Conservation (phyloP, 2,329 filamentous ascomycete genomes). For the Fusarium sp. region DNA sequence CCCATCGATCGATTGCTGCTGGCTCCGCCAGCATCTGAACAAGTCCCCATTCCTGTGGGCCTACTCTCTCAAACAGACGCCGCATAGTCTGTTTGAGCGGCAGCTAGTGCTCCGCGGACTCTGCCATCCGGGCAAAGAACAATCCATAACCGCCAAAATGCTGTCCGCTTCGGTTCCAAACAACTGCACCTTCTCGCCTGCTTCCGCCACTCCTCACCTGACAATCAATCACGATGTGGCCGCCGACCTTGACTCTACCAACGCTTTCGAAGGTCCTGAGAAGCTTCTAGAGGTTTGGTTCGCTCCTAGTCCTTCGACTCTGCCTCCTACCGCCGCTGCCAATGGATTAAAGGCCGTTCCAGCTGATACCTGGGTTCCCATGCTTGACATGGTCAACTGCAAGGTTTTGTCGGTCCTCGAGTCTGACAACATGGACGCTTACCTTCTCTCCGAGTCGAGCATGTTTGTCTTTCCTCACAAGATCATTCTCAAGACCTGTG, state of each 20-base stretch:
- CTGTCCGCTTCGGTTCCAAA: conserved; percentile 83
- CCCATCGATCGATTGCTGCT: conserved; percentile 72
- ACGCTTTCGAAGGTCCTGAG: conserved; percentile 98
- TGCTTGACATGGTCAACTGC: conserved; percentile 98
- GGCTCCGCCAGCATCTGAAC: conserved; percentile 84
- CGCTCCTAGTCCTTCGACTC: conserved; percentile 78
- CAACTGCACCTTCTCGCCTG: conserved; percentile 85
- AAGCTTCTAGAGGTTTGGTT: conserved; percentile 99
- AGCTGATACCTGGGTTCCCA: conserved; percentile 89
- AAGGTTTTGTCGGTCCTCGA: conserved; percentile 95
- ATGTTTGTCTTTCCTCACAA: conserved; percentile 99
- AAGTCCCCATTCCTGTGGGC: conserved; percentile 80
- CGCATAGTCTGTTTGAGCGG: conserved; percentile 96
- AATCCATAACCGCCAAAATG: conserved; percentile 64
- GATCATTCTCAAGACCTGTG: conserved; percentile 97
- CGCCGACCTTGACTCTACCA: conserved; percentile 91
- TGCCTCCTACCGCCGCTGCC: conserved; percentile 77
- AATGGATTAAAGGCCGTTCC: conserved; percentile 88
- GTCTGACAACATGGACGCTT: conserved; percentile 94
- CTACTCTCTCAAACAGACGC: conserved; percentile 97
- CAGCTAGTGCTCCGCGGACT: conserved; percentile 95
- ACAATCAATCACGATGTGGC: conserved; percentile 98
- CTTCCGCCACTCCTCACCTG: conserved; percentile 85
- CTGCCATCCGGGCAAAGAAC: conserved; percentile 55
- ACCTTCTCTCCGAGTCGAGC: conserved; percentile 97